Evolutionary conservation across 352 stramenopile genomes (phyloP).

Genomic region (Blastocystis sp.): DNA sequence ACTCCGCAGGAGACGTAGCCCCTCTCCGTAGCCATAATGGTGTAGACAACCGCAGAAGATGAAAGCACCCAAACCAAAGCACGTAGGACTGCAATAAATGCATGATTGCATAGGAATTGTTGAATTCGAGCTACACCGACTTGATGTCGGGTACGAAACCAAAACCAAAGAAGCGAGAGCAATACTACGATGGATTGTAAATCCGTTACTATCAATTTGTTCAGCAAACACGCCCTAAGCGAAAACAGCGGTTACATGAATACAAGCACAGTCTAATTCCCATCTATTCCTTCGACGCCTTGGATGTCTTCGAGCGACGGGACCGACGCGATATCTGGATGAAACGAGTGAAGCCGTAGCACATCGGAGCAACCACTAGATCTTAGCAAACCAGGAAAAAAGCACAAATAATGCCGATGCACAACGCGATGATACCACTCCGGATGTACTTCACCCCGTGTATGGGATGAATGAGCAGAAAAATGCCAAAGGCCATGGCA

Average conservation of each 20-base stretch:
- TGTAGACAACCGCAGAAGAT: no score
- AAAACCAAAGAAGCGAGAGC: neutral
- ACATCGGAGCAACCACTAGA: constrained; percentile 47
- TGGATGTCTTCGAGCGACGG: neutral
- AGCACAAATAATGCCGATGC: constrained; percentile 27
- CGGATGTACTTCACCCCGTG: neutral
- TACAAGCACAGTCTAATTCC: neutral
- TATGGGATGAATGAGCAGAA: constrained; percentile 3
- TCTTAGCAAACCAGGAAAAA: neutral
- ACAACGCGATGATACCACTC: constrained; percentile 37
- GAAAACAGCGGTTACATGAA: neutral
- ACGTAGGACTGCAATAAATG: no score
- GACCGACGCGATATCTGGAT: neutral
- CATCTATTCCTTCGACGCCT: neutral
- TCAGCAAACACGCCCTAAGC: neutral
- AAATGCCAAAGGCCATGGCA: constrained; percentile 32
- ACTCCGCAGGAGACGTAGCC: no score
- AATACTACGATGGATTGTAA: neutral
- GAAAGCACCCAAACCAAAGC: no score
- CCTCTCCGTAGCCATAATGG: no score
- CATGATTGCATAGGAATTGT: neutral
- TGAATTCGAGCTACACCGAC: neutral
- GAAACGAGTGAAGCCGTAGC: constrained; percentile 46
- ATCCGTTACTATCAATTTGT: neutral
- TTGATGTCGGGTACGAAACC: neutral